These are phyloP conservation scores for Trypanosoma cruzi DNA, from an alignment of 208 protist genomes.

Conservation along the genomic window DNA sequence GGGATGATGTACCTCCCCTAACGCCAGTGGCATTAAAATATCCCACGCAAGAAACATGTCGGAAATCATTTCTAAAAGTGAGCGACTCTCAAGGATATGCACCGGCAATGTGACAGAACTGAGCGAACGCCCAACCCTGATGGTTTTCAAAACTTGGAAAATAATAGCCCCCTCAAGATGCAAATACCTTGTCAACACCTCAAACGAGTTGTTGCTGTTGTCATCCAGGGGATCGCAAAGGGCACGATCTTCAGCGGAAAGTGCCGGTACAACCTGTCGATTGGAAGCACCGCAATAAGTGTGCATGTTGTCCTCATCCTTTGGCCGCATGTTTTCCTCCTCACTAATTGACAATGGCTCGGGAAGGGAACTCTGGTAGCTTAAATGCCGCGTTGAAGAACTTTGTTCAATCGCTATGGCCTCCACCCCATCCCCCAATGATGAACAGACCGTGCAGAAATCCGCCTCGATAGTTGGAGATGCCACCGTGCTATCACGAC, in stretches of 20 bases:
- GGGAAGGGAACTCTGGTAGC: background rate
- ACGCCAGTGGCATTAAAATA: conserved; percentile 15
- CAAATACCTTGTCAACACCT: conserved; percentile 11
- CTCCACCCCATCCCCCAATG: background rate
- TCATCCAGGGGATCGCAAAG: conserved; percentile 26
- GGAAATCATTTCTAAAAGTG: conserved; percentile 23
- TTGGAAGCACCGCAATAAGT: background rate
- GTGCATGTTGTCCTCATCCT: background rate
- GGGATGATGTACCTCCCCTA: conserved; percentile 4
- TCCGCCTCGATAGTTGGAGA: background rate
- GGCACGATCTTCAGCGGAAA: conserved; percentile 5
- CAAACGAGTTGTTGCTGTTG: conserved; percentile 25
- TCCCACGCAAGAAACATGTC: conserved; percentile 30
- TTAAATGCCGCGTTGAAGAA: background rate
- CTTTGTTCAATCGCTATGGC: background rate
- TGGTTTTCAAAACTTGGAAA: conserved; percentile 23
- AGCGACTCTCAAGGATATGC: conserved; percentile 29
- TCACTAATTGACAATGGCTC: background rate
- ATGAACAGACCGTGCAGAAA: conserved; percentile 3
- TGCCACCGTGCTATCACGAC: background rate
- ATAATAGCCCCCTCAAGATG: conserved; percentile 26
- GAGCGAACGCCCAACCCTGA: conserved; percentile 23
- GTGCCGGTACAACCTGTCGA: background rate
- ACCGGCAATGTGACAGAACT: conserved; percentile 25
- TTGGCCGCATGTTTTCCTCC: background rate